Evolutionary conservation across 768 basidiomycete genomes (phyloP).

Genomic region (Tulasnella sp.): DNA sequence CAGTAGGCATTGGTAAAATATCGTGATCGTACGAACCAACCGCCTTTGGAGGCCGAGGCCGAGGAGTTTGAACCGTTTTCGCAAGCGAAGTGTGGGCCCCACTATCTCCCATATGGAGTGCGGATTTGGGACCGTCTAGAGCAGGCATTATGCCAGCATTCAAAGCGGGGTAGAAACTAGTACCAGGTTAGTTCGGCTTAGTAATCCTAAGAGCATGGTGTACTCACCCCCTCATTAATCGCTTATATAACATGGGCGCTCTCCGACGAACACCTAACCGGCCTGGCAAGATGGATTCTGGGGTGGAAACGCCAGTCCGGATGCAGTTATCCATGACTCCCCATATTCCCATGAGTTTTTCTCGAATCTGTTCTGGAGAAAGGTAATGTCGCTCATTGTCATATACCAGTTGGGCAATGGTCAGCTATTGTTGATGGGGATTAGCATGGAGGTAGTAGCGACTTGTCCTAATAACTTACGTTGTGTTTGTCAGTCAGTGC

Average conservation of each 20-base stretch:
- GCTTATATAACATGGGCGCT: conserved; percentile 78
- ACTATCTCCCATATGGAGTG: too few relatives aligned
- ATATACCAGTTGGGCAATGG: conserved; percentile 86
- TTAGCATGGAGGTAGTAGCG: neutral
- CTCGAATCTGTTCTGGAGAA: conserved; percentile 57
- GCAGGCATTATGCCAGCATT: neutral
- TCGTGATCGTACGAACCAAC: conserved; percentile 71
- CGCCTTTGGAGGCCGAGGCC: conserved; percentile 33
- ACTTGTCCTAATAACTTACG: conserved; percentile 33
- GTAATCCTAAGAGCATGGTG: neutral
- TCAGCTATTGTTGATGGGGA: conserved; percentile 69
- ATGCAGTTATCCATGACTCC: conserved; percentile 89
- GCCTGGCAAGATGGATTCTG: conserved; percentile 75
- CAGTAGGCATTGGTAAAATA: conserved; percentile 68
- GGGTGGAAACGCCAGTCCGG: conserved; percentile 63
- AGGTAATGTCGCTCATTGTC: conserved; percentile 79
- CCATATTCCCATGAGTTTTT: conserved; percentile 77
- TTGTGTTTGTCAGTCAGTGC: conserved; percentile 69
- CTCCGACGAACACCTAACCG: conserved; percentile 62
- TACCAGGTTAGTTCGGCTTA: neutral
- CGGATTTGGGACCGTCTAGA: too few relatives aligned
- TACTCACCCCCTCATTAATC: conserved; percentile 75
- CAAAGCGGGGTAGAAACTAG: conserved; percentile 36
- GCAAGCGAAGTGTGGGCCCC: too few relatives aligned
- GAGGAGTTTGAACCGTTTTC: too few relatives aligned